Evolutionary conservation across 345 rosid species (phyloP).

Genomic region (Brassica juncea): DNA sequence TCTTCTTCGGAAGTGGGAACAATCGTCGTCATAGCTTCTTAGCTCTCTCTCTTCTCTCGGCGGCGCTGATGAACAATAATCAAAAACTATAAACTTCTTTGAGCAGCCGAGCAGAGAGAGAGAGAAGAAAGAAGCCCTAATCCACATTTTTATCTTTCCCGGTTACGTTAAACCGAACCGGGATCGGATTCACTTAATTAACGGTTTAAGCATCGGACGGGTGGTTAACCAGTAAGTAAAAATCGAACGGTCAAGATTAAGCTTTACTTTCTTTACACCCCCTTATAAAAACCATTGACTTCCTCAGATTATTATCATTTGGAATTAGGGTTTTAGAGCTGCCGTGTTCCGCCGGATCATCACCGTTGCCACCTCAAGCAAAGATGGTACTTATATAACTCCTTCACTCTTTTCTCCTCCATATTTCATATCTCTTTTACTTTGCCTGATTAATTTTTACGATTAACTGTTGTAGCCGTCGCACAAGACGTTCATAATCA

Average conservation of each 20-base stretch:
- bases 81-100: neutral
- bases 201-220: slow-evolving; percentile 31
- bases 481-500: slow-evolving; percentile 73
- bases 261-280: neutral
- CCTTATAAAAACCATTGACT: slow-evolving; percentile 10
- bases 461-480: slow-evolving; percentile 58
- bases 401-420: neutral
- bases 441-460: neutral
- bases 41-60: slow-evolving; percentile 28
- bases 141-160: slow-evolving; percentile 13
- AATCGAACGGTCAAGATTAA: slow-evolving; percentile 28
- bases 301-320: neutral
- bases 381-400: neutral
- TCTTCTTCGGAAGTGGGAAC: slow-evolving; percentile 97
- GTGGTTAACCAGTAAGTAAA: neutral
- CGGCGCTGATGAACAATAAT: slow-evolving; percentile 32
- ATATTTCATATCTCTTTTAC: too few species aligned
- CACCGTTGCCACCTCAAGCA: slow-evolving; percentile 18
- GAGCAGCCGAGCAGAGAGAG: slow-evolving; percentile 41
- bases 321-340: slow-evolving; percentile 15
- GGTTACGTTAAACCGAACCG: slow-evolving; percentile 18
- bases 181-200: neutral
- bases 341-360: slow-evolving; percentile 36
- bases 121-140: slow-evolving; percentile 23
- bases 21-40: slow-evolving; percentile 68